A percentile compares a stretch with the other conserved stretches of the same genome.
Conservation (phyloP, 768 basidiomycete genomes). For the Macrolepiota fuliginosa region DNA sequence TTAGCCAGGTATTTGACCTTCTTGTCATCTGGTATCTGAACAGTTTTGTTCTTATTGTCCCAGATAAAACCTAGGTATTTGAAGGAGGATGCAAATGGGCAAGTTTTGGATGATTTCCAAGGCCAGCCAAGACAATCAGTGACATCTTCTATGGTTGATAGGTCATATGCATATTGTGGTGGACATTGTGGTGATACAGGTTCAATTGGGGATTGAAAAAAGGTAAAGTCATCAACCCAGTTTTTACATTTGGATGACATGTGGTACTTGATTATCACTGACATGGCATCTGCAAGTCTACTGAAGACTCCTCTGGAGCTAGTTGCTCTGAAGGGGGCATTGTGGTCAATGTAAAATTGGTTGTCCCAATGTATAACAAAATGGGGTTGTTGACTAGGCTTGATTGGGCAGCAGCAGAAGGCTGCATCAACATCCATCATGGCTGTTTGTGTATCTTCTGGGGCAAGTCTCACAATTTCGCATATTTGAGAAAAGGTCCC, state of each 20-base stretch:
- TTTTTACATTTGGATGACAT: conserved; percentile 12
- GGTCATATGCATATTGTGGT: neutral
- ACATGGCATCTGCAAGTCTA: conserved; percentile 27
- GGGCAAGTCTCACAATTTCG: conserved; percentile 20
- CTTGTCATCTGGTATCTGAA: conserved; percentile 23
- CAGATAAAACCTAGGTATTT: conserved; percentile 37
- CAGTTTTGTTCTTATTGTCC: conserved; percentile 25
- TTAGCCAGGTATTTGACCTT: conserved; percentile 12
- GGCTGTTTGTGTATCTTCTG: conserved; percentile 30
- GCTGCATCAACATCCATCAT: conserved; percentile 37
- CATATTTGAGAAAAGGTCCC: conserved; percentile 17
- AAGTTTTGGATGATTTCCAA: conserved; percentile 30
- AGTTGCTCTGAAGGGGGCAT: conserved; percentile 25
- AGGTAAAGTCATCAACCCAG: conserved; percentile 31
- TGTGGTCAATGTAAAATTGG: conserved; percentile 26
- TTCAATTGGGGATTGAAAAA: conserved; percentile 19
- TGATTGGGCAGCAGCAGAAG: conserved; percentile 30
- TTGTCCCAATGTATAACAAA: conserved; percentile 22
- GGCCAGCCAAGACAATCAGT: conserved; percentile 28
- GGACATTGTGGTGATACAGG: no score
- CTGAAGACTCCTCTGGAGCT: conserved; percentile 31
- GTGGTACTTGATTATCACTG: conserved; percentile 16
- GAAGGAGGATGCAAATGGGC: conserved; percentile 24
- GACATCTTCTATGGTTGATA: conserved; percentile 16
- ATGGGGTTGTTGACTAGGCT: conserved; percentile 22